Evolutionary conservation across 2,329 filamentous ascomycete species (phyloP).

Genomic region (Botrytis fragariae): DNA sequence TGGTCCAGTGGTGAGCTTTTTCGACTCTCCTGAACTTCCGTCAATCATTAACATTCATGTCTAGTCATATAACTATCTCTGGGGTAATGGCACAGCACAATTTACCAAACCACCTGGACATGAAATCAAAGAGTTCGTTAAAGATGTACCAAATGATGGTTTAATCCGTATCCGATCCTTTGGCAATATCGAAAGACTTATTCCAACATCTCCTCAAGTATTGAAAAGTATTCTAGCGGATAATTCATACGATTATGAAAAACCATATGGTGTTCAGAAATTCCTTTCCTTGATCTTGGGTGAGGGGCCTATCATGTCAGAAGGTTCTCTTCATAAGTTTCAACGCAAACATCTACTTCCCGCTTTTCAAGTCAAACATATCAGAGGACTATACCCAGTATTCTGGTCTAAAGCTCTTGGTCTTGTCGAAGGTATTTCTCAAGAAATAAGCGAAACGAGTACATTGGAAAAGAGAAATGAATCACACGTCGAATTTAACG

Average conservation of each 20-base stretch:
- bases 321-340: constrained; percentile 81
- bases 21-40: neutral
- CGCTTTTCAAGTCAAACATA: constrained; percentile 76
- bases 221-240: constrained; percentile 67
- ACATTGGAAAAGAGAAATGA: constrained; percentile 39
- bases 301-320: constrained; percentile 65
- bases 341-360: constrained; percentile 74
- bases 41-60: neutral
- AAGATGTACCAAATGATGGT: constrained; percentile 62
- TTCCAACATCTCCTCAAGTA: constrained; percentile 58
- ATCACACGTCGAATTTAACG: constrained; percentile 53
- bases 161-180: constrained; percentile 62
- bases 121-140: constrained; percentile 41
- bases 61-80: constrained; percentile 6
- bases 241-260: constrained; percentile 67
- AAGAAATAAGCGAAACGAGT: constrained; percentile 42
- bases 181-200: constrained; percentile 58
- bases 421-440: constrained; percentile 59
- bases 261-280: constrained; percentile 53
- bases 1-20: constrained; percentile 19
- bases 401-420: constrained; percentile 78
- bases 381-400: constrained; percentile 77
- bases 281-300: constrained; percentile 64
- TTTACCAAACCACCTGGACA: constrained; percentile 3
- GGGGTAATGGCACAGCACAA: constrained; percentile 1